Conservation (phyloP, 768 basidiomycete genomes). For the Xerocomus spinulosus region DNA sequence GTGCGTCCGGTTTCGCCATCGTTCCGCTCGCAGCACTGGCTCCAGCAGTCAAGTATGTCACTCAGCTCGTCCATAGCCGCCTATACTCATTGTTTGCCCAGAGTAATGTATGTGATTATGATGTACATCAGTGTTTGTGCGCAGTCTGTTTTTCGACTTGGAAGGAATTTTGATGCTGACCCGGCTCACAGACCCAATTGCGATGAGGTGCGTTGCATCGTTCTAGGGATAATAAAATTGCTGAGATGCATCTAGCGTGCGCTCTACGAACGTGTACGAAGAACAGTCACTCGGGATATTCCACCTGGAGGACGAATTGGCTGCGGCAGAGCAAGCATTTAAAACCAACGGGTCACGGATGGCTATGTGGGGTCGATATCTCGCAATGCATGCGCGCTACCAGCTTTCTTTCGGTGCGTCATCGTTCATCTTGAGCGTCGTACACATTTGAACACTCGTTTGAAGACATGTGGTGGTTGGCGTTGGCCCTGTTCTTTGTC, state of each 20-base stretch:
- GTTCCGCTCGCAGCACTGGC: constrained; percentile 70
- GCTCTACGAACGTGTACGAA: constrained; percentile 92
- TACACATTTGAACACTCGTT: not conserved
- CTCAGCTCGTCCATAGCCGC: not conserved
- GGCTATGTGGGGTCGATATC: constrained; percentile 69
- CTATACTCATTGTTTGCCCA: constrained; percentile 24
- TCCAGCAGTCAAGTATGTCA: constrained; percentile 79
- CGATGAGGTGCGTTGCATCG: constrained; percentile 55
- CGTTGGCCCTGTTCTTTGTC: constrained; percentile 73
- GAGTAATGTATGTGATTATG: constrained; percentile 86
- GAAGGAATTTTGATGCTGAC: constrained; percentile 1
- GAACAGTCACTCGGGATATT: constrained; percentile 87
- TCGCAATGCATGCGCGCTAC: constrained; percentile 75
- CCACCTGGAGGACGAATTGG: constrained; percentile 44
- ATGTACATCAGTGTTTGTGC: constrained; percentile 86
- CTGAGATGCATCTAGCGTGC: constrained; percentile 50
- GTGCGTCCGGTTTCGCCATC: constrained; percentile 84
- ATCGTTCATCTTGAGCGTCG: not conserved
- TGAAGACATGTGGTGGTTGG: constrained; percentile 97
- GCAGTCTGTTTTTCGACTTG: constrained; percentile 25
- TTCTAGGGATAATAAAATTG: not conserved
- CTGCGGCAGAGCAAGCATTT: constrained; percentile 42
- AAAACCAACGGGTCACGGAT: constrained; percentile 45
- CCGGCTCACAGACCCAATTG: constrained; percentile 59
- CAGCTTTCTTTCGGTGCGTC: constrained; percentile 86